These are phyloP conservation scores for Arthrobotrys iridis DNA, from an alignment of 2,329 filamentous ascomycete genomes.

Conservation along the genomic window DNA sequence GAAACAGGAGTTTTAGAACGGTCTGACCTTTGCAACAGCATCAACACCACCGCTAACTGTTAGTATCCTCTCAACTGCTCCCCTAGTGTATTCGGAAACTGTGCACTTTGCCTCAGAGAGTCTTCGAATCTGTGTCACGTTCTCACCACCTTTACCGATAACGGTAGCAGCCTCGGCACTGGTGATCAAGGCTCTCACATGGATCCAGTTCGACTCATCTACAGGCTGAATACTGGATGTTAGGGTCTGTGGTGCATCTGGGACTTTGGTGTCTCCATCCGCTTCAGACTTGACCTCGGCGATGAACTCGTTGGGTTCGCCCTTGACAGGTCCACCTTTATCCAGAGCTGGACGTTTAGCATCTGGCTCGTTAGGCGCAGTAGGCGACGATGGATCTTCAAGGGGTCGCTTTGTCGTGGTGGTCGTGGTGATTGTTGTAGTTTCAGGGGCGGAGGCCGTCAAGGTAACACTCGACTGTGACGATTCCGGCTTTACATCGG, in stretches of 20 bases:
- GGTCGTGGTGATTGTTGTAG: conserved; percentile 64
- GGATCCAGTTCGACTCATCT: conserved; percentile 95
- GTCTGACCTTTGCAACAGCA: conserved; percentile 88
- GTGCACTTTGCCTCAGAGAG: conserved; percentile 98
- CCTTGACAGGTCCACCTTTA: conserved; percentile 76
- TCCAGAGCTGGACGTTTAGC: conserved; percentile 96
- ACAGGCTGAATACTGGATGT: conserved; percentile 69
- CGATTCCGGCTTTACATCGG: conserved; percentile 46
- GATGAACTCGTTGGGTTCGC: conserved; percentile 64
- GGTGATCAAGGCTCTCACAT: conserved; percentile 95
- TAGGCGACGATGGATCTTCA: conserved; percentile 95
- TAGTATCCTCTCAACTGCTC: conserved; percentile 95
- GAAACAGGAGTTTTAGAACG: neutral
- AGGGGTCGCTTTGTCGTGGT: conserved; percentile 86
- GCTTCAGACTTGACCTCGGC: conserved; percentile 66
- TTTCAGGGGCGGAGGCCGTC: conserved; percentile 64
- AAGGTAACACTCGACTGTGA: conserved; percentile 38
- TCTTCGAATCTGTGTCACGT: conserved; percentile 94
- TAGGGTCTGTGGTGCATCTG: conserved; percentile 65
- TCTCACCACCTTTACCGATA: conserved; percentile 98
- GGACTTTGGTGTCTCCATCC: conserved; percentile 75
- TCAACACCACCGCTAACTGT: conserved; percentile 97
- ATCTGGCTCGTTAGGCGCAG: conserved; percentile 90
- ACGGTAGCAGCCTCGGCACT: conserved; percentile 97
- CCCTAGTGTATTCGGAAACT: conserved; percentile 96